Percentiles rank a stretch among this genome's conserved stretches.
Conservation (phyloP, 2,329 filamentous ascomycete genomes). For the Sordariomycetes sp. region DNA sequence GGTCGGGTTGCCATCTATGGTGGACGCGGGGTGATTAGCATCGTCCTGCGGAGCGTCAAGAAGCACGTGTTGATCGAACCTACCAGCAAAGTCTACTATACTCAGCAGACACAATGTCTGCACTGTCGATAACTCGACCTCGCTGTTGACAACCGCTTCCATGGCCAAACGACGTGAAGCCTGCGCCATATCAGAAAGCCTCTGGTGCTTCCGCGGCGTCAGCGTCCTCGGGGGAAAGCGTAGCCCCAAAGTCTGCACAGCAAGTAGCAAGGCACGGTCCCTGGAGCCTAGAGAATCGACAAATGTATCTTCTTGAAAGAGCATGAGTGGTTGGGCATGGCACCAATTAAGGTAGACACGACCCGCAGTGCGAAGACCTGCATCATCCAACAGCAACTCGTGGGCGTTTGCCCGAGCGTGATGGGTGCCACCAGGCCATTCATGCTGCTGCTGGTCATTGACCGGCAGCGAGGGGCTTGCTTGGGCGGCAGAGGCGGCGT, state of each 20-base stretch:
- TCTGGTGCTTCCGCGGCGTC: conserved; percentile 7
- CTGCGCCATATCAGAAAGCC: conserved; percentile 6
- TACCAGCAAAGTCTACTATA: conserved; percentile 25
- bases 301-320: conserved; percentile 33
- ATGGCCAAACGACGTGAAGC: conserved; percentile 16
- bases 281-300: conserved; percentile 25
- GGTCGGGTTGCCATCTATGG: background rate
- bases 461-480: too few species aligned
- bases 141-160: conserved; percentile 21
- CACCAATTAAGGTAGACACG: conserved; percentile 36
- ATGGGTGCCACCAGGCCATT: background rate
- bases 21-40: background rate
- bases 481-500: too few species aligned
- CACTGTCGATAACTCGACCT: conserved; percentile 25
- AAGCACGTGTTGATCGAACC: conserved; percentile 2
- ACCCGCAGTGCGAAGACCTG: conserved; percentile 7
- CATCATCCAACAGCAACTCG: conserved; percentile 3
- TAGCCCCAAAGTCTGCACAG: conserved; percentile 27
- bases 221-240: conserved; percentile 24
- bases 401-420: background rate
- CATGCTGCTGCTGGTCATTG: too few species aligned
- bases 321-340: conserved; percentile 37
- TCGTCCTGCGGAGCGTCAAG: background rate
- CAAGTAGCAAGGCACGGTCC: conserved; percentile 21
- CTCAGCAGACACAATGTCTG: conserved; percentile 27